These are phyloP conservation scores for Osmanthus fragrans DNA, from an alignment of 257 asterid species.

Conservation along the genomic window DNA sequence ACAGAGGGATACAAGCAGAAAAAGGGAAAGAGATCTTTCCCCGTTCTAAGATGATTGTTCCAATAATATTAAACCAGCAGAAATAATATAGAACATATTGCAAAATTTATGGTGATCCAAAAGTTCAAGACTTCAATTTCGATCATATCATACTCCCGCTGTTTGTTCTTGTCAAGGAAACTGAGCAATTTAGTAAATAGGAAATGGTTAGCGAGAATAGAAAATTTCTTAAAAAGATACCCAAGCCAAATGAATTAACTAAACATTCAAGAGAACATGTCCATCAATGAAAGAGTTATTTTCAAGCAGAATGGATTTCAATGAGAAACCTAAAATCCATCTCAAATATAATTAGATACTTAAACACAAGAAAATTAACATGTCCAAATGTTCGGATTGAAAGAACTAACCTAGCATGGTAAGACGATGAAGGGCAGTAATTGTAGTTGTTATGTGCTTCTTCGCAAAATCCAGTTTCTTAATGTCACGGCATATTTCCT, in stretches of 20 bases:
- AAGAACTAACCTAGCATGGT: conserved; percentile 88
- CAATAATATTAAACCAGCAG: background rate
- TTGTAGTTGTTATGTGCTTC: conserved; percentile 95
- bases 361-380: conserved; percentile 16
- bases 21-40: background rate
- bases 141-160: background rate
- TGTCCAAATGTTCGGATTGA: conserved; percentile 23
- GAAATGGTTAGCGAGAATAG: background rate
- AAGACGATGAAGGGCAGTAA: conserved; percentile 98
- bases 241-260: conserved; percentile 5
- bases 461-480: conserved; percentile 98
- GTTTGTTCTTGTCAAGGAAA: background rate
- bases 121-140: background rate
- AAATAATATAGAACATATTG: background rate
- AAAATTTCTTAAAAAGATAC: background rate
- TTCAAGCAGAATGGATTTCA: conserved; percentile 12
- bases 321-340: conserved; percentile 13
- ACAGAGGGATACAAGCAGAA: background rate
- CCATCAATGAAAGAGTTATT: conserved; percentile 10
- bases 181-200: background rate
- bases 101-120: background rate
- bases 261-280: background rate
- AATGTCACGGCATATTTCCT: conserved; percentile 98
- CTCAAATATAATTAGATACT: conserved; percentile 11
- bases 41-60: background rate